Percentiles rank a stretch among this genome's conserved stretches.
These are phyloP conservation scores for Trichoderma atroviride DNA, from an alignment of 2,329 filamentous ascomycete species.

Conservation along the genomic window DNA sequence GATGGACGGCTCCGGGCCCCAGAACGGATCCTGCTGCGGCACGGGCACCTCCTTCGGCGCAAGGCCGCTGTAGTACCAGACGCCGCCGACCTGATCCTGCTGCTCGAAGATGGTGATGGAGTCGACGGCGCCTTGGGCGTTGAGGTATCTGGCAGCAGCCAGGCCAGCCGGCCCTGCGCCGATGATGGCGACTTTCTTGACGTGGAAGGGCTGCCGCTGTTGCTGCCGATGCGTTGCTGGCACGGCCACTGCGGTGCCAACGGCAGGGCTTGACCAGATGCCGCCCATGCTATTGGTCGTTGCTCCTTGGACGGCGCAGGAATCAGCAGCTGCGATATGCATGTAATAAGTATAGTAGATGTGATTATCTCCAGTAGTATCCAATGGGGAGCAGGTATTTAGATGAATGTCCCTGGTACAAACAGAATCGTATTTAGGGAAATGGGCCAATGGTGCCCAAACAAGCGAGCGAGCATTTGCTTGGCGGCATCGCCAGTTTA, in stretches of 20 bases:
- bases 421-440: not conserved
- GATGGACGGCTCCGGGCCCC: slow-evolving; percentile 64
- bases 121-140: slow-evolving; percentile 67
- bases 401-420: too few relatives aligned
- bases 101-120: slow-evolving; percentile 82
- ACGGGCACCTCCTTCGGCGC: slow-evolving; percentile 54
- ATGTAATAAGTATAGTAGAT: not conserved
- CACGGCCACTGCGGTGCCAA: slow-evolving; percentile 34
- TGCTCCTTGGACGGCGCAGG: not conserved
- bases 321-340: not conserved
- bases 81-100: slow-evolving; percentile 72
- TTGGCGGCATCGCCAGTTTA: not conserved
- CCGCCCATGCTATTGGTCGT: slow-evolving; percentile 21
- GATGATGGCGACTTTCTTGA: slow-evolving; percentile 72
- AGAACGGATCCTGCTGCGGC: slow-evolving; percentile 69
- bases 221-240: slow-evolving; percentile 33
- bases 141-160: slow-evolving; percentile 77
- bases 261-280: slow-evolving; percentile 17
- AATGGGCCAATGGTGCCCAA: not conserved
- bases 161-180: slow-evolving; percentile 83
- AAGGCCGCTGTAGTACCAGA: slow-evolving; percentile 76
- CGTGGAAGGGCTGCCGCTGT: slow-evolving; percentile 44
- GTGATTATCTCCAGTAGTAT: not conserved
- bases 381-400: not conserved
- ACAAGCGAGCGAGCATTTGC: not conserved